Percentiles rank a stretch among this genome's conserved stretches.
Evolutionary conservation across 345 rosid species (phyloP).

Genomic region (Gossypium sturtianum): DNA sequence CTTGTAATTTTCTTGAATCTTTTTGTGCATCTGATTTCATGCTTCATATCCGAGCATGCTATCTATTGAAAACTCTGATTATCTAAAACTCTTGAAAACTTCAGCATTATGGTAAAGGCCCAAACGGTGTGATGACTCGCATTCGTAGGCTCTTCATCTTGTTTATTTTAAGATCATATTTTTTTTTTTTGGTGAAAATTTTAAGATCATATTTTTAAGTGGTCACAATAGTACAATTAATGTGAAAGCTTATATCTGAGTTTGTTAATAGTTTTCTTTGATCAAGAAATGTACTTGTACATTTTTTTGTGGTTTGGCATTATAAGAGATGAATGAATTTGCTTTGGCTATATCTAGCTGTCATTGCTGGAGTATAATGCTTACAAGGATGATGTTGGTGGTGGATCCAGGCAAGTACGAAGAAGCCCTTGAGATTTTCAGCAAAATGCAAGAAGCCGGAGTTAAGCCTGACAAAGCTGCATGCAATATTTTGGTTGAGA

Average conservation of each 20-base stretch:
- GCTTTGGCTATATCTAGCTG: slow-evolving; percentile 8
- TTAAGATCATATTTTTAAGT: background rate
- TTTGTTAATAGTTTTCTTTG: background rate
- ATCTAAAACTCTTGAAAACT: background rate
- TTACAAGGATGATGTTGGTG: slow-evolving; percentile 10
- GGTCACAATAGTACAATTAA: background rate
- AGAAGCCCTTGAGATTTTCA: slow-evolving; percentile 66
- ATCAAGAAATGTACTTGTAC: background rate
- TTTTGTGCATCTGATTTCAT: background rate
- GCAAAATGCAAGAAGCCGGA: slow-evolving; percentile 72
- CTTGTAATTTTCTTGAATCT: background rate
- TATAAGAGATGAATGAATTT: background rate
- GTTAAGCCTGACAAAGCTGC: slow-evolving; percentile 86
- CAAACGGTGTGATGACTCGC: background rate
- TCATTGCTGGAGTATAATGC: slow-evolving; percentile 10
- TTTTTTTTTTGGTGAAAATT: background rate
- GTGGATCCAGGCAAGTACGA: slow-evolving; percentile 52
- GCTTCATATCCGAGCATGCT: background rate
- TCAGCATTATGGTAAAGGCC: background rate
- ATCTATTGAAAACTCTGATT: background rate
- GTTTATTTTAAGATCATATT: background rate
- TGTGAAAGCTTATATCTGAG: background rate
- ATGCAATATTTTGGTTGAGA: slow-evolving; percentile 72
- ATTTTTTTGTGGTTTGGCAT: background rate
- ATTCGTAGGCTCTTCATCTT: background rate